Percentiles rank a stretch among this genome's conserved stretches.
Conservation (phyloP, 2,329 filamentous ascomycete genomes). For the Ceratocystis diversiconidia region DNA sequence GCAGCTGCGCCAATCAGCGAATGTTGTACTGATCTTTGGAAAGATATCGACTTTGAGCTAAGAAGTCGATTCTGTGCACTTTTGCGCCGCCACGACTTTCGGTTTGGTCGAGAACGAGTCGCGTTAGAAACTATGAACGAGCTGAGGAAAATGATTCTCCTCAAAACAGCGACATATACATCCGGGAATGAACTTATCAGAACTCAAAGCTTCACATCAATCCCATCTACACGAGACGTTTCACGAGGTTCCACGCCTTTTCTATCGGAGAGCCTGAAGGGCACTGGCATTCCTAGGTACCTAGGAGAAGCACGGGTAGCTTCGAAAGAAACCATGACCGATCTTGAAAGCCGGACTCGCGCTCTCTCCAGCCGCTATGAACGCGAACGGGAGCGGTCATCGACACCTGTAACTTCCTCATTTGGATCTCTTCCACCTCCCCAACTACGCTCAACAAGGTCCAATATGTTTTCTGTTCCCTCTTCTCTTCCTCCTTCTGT, state of each 20-base stretch:
- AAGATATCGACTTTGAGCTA: slow-evolving; percentile 35
- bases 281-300: neutral
- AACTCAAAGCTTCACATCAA: slow-evolving; percentile 1
- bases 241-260: slow-evolving; percentile 13
- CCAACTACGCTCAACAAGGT: neutral
- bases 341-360: slow-evolving; percentile 15
- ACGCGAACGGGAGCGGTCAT: neutral
- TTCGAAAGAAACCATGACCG: slow-evolving; percentile 16
- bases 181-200: slow-evolving; percentile 2
- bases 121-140: slow-evolving; percentile 32
- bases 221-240: slow-evolving; percentile 7
- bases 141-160: slow-evolving; percentile 9
- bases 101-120: slow-evolving; percentile 32
- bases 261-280: slow-evolving; percentile 6
- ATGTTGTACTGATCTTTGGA: slow-evolving; percentile 36
- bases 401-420: neutral
- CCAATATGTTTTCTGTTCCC: neutral
- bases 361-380: slow-evolving; percentile 12
- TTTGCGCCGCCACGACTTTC: slow-evolving; percentile 28
- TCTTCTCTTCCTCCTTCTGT: slow-evolving; percentile 8
- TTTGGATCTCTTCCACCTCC: slow-evolving; percentile 1
- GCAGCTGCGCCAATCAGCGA: slow-evolving; percentile 25
- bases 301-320: slow-evolving; percentile 13
- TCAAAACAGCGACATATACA: neutral
- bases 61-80: slow-evolving; percentile 37